Conservation (phyloP, 1,284 basidiomycete species). For the Phlebopus sp. region DNA sequence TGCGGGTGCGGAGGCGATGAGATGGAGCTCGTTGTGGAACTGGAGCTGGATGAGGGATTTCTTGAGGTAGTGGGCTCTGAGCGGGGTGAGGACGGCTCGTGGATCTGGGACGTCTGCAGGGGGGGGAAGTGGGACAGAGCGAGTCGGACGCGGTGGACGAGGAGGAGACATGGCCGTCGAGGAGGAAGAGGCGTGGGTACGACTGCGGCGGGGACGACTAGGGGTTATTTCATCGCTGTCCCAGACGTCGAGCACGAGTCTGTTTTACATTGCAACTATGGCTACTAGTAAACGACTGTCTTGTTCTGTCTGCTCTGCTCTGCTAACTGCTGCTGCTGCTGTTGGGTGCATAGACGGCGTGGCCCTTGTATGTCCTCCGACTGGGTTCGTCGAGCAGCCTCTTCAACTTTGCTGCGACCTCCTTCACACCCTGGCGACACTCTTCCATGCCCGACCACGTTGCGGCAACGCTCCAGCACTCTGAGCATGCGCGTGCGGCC, state of each 20-base stretch:
- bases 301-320: no score
- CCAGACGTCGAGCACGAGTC: no score
- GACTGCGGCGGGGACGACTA: neutral
- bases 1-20: conserved; percentile 56
- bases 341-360: conserved; percentile 58
- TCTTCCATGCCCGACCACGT: conserved; percentile 65
- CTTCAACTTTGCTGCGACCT: conserved; percentile 60
- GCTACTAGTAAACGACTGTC: no score
- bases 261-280: no score
- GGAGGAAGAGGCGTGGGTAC: conserved; percentile 19
- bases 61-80: conserved; percentile 94
- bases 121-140: conserved; percentile 8
- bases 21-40: conserved; percentile 72
- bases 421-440: conserved; percentile 55
- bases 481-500: conserved; percentile 74
- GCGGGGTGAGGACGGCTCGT: conserved; percentile 57
- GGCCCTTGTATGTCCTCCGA: conserved; percentile 63
- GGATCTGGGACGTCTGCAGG: neutral
- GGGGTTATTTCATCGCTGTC: conserved; percentile 6
- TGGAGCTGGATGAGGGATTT: conserved; percentile 90
- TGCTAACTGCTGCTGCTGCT: no score
- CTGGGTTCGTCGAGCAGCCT: conserved; percentile 59
- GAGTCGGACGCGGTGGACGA: conserved; percentile 14
- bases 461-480: conserved; percentile 73
- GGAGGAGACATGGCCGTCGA: neutral